Evolutionary conservation across 2,329 filamentous ascomycete species (phyloP).

Genomic region (Colletotrichum cuscutae): DNA sequence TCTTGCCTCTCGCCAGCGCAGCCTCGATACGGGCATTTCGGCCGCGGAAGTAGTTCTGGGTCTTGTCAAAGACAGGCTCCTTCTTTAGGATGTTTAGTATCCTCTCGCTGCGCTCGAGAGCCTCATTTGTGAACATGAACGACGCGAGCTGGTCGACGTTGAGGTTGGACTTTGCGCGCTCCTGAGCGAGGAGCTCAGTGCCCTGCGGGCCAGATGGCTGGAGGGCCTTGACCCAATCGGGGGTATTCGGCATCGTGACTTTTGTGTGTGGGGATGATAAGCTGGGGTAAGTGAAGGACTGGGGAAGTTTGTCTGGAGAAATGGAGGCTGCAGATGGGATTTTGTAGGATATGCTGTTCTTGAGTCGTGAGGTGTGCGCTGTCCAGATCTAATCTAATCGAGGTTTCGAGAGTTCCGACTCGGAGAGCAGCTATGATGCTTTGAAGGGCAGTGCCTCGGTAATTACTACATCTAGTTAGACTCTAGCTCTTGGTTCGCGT

Average conservation of each 20-base stretch:
- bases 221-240: slow-evolving; percentile 41
- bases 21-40: slow-evolving; percentile 75
- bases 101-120: slow-evolving; percentile 67
- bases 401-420: slow-evolving; percentile 20
- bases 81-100: slow-evolving; percentile 73
- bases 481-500: background rate
- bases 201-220: slow-evolving; percentile 70
- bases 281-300: background rate
- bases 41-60: slow-evolving; percentile 79
- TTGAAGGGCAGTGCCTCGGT: slow-evolving; percentile 21
- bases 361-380: slow-evolving; percentile 1
- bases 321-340: background rate
- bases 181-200: slow-evolving; percentile 73
- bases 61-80: slow-evolving; percentile 81
- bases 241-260: slow-evolving; percentile 28
- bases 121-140: slow-evolving; percentile 75
- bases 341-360: slow-evolving; percentile 17
- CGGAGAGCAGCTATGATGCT: slow-evolving; percentile 26
- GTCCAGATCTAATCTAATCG: slow-evolving; percentile 22
- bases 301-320: slow-evolving; percentile 8
- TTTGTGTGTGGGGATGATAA: background rate
- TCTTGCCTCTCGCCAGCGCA: slow-evolving; percentile 77
- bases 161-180: slow-evolving; percentile 75
- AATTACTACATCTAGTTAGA: slow-evolving; percentile 26
- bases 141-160: slow-evolving; percentile 74